Conservation (phyloP, 2,329 filamentous ascomycete species). For the Ilyonectria mors-panacis region DNA sequence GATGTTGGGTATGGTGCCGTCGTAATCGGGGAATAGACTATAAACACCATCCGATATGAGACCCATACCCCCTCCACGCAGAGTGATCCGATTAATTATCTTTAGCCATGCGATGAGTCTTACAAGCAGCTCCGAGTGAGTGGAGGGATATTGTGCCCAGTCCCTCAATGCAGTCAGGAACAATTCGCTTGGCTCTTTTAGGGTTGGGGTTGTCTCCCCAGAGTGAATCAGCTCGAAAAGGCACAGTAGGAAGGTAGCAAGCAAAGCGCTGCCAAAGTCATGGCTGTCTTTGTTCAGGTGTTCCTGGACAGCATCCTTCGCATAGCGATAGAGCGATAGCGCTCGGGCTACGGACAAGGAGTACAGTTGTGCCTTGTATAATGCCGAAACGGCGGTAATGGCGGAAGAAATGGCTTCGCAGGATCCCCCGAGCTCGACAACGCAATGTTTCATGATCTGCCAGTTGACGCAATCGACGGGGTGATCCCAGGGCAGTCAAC, state of each 20-base stretch:
- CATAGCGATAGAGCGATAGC: conserved; percentile 21
- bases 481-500: conserved; percentile 39
- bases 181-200: conserved; percentile 21
- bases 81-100: conserved; percentile 33
- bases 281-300: conserved; percentile 7
- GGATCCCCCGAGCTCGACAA: conserved; percentile 18
- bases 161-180: conserved; percentile 21
- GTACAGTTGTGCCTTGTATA: conserved; percentile 32
- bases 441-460: conserved; percentile 28
- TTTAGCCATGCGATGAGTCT: conserved; percentile 36
- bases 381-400: conserved; percentile 29
- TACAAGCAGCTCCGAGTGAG: conserved; percentile 5
- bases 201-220: conserved; percentile 6
- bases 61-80: conserved; percentile 35
- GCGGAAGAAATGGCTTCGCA: conserved; percentile 16
- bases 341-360: conserved; percentile 28
- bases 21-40: conserved; percentile 23
- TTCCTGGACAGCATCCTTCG: conserved; percentile 4
- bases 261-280: conserved; percentile 20
- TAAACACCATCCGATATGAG: conserved; percentile 32
- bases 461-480: conserved; percentile 38
- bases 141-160: conserved; percentile 6
- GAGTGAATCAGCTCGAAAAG: conserved; percentile 32
- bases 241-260: conserved; percentile 32
- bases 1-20: conserved; percentile 6